Percentiles rank a stretch among this genome's conserved stretches.
These are phyloP conservation scores for Populus trichocarpa DNA, from an alignment of 441 rosid genomes.

Conservation along the genomic window DNA sequence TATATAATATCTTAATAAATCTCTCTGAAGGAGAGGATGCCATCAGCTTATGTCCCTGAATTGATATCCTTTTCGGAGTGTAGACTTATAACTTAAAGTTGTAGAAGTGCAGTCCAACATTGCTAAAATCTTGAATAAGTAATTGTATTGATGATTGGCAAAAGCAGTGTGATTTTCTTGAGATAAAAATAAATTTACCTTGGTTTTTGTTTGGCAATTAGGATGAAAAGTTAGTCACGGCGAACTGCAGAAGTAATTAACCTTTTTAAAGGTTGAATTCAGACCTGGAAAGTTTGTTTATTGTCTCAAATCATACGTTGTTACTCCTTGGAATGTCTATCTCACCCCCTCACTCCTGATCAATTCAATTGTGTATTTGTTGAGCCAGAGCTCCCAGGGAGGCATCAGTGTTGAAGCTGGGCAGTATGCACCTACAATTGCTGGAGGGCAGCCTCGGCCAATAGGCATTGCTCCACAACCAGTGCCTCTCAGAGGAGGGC, in stretches of 20 bases:
- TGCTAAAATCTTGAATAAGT: not conserved
- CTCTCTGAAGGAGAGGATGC: not conserved
- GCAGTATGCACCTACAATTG: constrained; percentile 53
- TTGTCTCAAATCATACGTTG: not conserved
- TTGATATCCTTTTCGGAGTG: not conserved
- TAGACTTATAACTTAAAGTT: not conserved
- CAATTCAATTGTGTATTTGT: not conserved
- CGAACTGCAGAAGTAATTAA: not conserved
- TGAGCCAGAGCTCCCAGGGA: constrained; percentile 38
- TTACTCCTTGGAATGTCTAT: not conserved
- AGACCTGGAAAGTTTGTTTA: not conserved
- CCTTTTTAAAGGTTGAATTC: not conserved
- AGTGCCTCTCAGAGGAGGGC: constrained; percentile 47
- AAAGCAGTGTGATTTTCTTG: not conserved
- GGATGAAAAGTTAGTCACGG: not conserved
- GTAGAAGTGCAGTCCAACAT: not conserved
- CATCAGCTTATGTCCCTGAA: not conserved
- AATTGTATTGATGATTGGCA: not conserved
- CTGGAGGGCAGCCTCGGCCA: constrained; percentile 80
- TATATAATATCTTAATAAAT: too few species aligned
- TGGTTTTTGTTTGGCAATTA: not conserved
- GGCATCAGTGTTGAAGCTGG: constrained; percentile 35
- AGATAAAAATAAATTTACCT: not conserved
- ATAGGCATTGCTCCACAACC: constrained; percentile 76
- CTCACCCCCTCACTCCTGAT: not conserved